Conservation (phyloP, 495 filamentous ascomycete species). For the Hypoxylon crocopeplum region DNA sequence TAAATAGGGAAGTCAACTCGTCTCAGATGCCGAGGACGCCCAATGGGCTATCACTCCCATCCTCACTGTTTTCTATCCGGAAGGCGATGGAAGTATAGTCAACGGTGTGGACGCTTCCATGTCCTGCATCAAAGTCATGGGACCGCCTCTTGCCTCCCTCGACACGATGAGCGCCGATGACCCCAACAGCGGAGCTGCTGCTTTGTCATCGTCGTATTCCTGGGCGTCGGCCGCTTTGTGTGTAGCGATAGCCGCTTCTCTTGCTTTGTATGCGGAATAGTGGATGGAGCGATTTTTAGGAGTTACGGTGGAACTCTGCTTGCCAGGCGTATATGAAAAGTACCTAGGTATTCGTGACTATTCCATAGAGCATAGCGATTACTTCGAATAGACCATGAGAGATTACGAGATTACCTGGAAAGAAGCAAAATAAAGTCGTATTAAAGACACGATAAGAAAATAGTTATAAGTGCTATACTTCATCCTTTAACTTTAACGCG, state of each 20-base stretch:
- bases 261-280: constrained; percentile 5
- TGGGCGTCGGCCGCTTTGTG: neutral
- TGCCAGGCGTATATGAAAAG: no score
- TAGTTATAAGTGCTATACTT: no score
- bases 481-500: no score
- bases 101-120: constrained; percentile 23
- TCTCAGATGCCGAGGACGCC: constrained; percentile 8
- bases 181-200: constrained; percentile 6
- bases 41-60: constrained; percentile 29
- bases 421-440: no score
- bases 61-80: constrained; percentile 33
- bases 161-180: constrained; percentile 16
- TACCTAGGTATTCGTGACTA: no score
- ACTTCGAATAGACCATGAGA: no score
- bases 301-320: no score
- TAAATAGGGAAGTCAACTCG: constrained; percentile 9
- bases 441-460: no score
- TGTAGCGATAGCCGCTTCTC: neutral
- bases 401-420: no score
- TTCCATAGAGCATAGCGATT: no score
- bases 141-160: constrained; percentile 29
- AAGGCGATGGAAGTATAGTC: constrained; percentile 10
- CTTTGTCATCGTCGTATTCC: constrained; percentile 1
- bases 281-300: no score
- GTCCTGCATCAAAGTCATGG: constrained; percentile 30